These are phyloP conservation scores for Podila verticillata DNA, from an alignment of 192 early-diverging fungal species.

Conservation along the genomic window DNA sequence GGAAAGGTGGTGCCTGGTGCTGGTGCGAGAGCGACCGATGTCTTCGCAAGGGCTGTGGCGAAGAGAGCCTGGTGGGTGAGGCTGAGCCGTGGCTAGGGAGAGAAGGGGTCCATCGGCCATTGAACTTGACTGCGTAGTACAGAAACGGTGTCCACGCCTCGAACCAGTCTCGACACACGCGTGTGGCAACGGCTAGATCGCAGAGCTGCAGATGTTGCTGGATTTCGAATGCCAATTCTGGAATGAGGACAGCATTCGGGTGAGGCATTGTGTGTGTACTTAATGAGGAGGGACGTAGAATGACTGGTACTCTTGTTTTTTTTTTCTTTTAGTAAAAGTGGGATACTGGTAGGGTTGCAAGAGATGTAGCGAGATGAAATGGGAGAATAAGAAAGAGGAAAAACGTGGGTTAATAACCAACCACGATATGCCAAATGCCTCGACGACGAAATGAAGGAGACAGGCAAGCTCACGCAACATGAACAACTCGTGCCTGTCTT, in stretches of 20 bases:
- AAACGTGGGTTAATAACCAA: neutral
- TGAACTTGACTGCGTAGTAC: constrained; percentile 30
- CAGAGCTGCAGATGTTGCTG: constrained; percentile 19
- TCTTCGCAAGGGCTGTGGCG: neutral
- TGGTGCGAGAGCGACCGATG: constrained; percentile 1
- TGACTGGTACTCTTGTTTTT: neutral
- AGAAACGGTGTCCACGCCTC: constrained; percentile 42
- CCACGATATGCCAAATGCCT: too few species aligned
- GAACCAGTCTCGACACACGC: constrained; percentile 33
- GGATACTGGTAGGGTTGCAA: neutral
- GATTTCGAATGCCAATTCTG: constrained; percentile 39
- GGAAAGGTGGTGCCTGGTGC: neutral
- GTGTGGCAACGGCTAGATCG: constrained; percentile 33
- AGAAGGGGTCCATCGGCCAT: neutral
- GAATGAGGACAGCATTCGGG: constrained; percentile 36
- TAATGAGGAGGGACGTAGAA: neutral
- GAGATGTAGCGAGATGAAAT: constrained; percentile 1
- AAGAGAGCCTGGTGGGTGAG: neutral
- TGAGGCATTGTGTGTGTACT: neutral
- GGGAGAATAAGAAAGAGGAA: constrained; percentile 6
- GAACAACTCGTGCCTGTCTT: neutral
- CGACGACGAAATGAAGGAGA: neutral
- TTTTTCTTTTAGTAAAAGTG: neutral
- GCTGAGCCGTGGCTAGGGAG: neutral
- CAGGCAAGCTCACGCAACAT: neutral